Conservation (phyloP, 345 rosid genomes). For the Hibiscus tridactylites region DNA sequence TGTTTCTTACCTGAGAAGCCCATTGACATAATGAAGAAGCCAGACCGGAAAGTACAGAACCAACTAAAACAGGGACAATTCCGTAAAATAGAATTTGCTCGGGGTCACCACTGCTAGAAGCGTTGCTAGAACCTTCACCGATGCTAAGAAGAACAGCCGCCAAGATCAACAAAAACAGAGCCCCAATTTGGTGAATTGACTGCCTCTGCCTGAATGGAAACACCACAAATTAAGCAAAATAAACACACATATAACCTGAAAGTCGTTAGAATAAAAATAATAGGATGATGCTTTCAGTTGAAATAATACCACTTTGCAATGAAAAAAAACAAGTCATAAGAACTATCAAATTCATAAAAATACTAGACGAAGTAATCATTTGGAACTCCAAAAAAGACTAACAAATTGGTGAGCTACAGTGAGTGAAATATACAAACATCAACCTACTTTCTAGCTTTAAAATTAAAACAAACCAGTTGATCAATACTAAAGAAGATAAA, state of each 20-base stretch:
- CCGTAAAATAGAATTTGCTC: slow-evolving; percentile 77
- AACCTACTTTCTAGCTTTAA: neutral
- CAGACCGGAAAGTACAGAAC: slow-evolving; percentile 94
- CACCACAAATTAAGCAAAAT: slow-evolving; percentile 6
- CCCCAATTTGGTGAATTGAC: slow-evolving; percentile 83
- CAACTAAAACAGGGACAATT: slow-evolving; percentile 83
- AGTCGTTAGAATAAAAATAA: neutral
- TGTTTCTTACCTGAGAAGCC: slow-evolving; percentile 80
- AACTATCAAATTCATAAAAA: neutral
- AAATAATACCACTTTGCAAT: neutral
- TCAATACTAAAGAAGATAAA: neutral
- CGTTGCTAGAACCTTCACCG: slow-evolving; percentile 90
- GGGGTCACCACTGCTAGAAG: slow-evolving; percentile 35
- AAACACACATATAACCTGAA: neutral
- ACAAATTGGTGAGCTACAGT: neutral
- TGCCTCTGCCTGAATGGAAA: slow-evolving; percentile 73
- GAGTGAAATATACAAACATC: neutral
- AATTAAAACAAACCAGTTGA: neutral
- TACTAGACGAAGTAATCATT: neutral
- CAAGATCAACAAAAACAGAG: slow-evolving; percentile 69
- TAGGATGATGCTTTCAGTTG: neutral
- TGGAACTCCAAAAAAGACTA: neutral
- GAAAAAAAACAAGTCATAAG: neutral
- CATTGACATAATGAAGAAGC: slow-evolving; percentile 97
- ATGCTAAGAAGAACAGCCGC: slow-evolving; percentile 88